These are phyloP conservation scores for Rhizopogon vesiculosus DNA, from an alignment of 768 basidiomycete species.

Conservation along the genomic window DNA sequence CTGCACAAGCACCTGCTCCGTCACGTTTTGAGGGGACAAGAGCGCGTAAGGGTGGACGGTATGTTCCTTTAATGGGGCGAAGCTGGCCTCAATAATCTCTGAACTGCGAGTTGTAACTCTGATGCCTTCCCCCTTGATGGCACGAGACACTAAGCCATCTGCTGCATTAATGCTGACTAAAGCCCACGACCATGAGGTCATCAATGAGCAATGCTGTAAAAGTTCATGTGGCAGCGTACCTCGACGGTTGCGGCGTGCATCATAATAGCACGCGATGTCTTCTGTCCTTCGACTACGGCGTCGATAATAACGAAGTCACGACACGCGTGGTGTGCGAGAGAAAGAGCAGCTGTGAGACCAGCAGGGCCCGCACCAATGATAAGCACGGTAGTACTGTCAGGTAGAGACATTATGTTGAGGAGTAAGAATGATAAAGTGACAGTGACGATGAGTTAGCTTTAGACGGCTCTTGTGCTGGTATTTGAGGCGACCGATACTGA, in stretches of 20 bases:
- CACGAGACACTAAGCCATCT: conserved; percentile 25
- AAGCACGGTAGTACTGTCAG: conserved; percentile 33
- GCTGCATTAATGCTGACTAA: conserved; percentile 28
- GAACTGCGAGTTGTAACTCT: conserved; percentile 26
- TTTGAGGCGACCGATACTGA: background rate
- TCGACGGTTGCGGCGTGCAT: too few species aligned
- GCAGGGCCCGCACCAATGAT: conserved; percentile 50
- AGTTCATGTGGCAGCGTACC: too few species aligned
- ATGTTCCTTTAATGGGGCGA: conserved; percentile 31
- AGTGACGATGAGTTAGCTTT: background rate
- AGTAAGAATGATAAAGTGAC: too few species aligned
- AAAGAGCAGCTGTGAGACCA: conserved; percentile 43
- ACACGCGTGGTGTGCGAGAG: conserved; percentile 32
- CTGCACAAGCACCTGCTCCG: conserved; percentile 36
- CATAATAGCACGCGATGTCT: too few species aligned
- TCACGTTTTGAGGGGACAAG: conserved; percentile 38
- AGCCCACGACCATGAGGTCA: too few species aligned
- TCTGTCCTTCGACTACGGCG: conserved; percentile 3
- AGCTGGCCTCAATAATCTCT: conserved; percentile 24
- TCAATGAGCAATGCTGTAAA: too few species aligned
- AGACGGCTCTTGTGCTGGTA: background rate
- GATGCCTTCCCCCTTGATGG: conserved; percentile 22
- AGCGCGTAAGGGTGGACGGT: conserved; percentile 42
- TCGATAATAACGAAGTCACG: conserved; percentile 35
- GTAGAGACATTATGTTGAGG: background rate